Evolutionary conservation across 2,329 filamentous ascomycete genomes (phyloP), one percentile per base, ranked within the genome.

Genomic region (Bipolaris gigantea): DNA sequence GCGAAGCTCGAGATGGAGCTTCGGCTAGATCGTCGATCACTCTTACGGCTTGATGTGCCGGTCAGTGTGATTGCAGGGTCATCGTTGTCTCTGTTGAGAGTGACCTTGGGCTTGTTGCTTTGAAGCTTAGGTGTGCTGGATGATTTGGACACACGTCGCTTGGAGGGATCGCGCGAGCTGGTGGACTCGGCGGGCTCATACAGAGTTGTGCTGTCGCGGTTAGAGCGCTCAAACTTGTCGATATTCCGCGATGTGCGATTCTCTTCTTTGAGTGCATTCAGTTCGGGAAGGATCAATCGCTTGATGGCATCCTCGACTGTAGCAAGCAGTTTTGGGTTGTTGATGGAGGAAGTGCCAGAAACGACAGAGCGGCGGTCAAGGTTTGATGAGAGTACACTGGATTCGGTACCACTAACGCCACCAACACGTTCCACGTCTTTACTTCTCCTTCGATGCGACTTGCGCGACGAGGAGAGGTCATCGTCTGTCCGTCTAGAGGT

Each of bases 221-320:
- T 68, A 79, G 86, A 83, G 50, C 80, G 80, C 27, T 88, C 83
- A 30, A 89, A 92, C 53, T 86, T 87, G 50, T 84, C 85, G 10
- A 84, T 85, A 64, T 85, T 88, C 60, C 88, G 83, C 59, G 88
- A 85, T 60, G 88, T 88, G 73, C 90, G 92, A 72, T 93, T 89
- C 69, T 96, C 92, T 65, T 92, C 86, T 74, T 96, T 97, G 50
- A 99, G 80, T 9, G 92, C 90, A 64, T 91, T 93, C 40, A 99
- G 81, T 74, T 99, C 93, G 0, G 94, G 94, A 2, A 99, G 77
- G 48, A 97, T 96, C 45, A 96, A 81, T 44, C 92, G 85, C 59
- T 91, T 87, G 67, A 97, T 96, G 13, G 92, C 92, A 75, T 96
- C 92, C 76, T 97, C 92, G 3, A 97, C 92, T 0, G 92, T 94